phyloP scores from a whole-genome alignment of 768 basidiomycete species.

The Kwoniella dejecticola region DNA sequence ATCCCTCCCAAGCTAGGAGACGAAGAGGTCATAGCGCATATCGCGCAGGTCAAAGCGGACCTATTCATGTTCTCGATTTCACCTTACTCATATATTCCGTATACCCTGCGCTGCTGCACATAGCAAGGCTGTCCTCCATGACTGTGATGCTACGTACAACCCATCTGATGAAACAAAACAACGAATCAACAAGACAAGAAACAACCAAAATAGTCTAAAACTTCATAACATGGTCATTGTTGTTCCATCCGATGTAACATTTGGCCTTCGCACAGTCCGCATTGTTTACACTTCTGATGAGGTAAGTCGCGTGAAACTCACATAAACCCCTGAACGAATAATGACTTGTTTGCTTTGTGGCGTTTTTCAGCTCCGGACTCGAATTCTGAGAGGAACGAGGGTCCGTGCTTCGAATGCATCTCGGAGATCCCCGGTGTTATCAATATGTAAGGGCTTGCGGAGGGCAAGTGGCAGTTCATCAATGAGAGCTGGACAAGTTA shows the following conservation, averaged over 20 bases:
- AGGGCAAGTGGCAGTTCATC: background rate
- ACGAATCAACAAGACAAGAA: no score
- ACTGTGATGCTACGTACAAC: background rate
- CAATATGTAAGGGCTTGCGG: no score
- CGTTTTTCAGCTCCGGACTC: background rate
- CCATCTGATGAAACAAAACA: background rate
- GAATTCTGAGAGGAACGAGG: no score
- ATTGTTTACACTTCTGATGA: slow-evolving; percentile 6
- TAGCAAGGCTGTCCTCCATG: background rate
- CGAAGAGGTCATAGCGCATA: slow-evolving; percentile 8
- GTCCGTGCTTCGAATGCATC: no score
- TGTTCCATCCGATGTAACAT: slow-evolving; percentile 6
- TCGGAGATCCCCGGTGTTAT: no score
- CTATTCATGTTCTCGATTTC: background rate
- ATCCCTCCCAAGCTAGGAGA: background rate
- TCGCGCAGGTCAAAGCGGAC: background rate
- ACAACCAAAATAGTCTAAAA: background rate
- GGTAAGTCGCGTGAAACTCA: slow-evolving; percentile 9
- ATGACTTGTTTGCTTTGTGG: background rate
- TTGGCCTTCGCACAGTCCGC: background rate
- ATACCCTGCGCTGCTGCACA: no score
- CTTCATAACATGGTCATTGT: background rate
- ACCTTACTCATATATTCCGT: background rate
- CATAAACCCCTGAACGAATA: background rate
- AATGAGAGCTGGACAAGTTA: no score